Conservation (phyloP, 768 basidiomycete species). For the Auricularia sp. region DNA sequence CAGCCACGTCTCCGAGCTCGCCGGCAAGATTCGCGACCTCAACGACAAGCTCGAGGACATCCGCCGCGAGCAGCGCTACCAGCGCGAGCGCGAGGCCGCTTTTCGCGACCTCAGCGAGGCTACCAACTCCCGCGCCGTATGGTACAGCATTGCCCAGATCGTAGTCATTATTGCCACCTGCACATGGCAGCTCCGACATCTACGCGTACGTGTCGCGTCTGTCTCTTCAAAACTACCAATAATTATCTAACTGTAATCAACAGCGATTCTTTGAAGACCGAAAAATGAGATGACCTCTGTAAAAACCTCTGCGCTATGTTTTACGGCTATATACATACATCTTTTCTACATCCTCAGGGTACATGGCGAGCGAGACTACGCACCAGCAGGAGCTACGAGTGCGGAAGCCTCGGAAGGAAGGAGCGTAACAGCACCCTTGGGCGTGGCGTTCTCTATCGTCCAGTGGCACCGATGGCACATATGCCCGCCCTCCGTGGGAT, state of each 20-base stretch:
- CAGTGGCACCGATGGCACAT: conserved; percentile 39
- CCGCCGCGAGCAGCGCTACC: conserved; percentile 92
- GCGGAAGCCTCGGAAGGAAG: not conserved
- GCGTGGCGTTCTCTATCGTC: not conserved
- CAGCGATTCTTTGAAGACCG: conserved; percentile 84
- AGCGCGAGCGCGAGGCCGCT: conserved; percentile 87
- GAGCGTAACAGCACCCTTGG: not conserved
- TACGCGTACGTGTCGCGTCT: conserved; percentile 51
- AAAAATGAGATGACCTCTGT: conserved; percentile 44
- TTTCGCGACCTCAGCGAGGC: conserved; percentile 81
- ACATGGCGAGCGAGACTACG: not conserved
- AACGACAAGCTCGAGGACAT: conserved; percentile 92
- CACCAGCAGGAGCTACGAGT: not conserved
- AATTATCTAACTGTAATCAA: not conserved
- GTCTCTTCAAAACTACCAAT: not conserved
- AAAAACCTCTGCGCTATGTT: conserved; percentile 7
- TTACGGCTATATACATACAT: not conserved
- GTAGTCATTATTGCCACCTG: conserved; percentile 74
- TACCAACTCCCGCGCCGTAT: conserved; percentile 88
- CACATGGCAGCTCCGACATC: conserved; percentile 86
- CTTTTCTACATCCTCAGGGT: not conserved
- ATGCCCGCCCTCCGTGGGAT: conserved; percentile 27
- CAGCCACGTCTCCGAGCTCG: conserved; percentile 71
- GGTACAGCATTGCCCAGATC: conserved; percentile 89
- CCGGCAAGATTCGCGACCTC: conserved; percentile 77